Conservation (phyloP, 495 filamentous ascomycete genomes). For the Extremus antarcticus region DNA sequence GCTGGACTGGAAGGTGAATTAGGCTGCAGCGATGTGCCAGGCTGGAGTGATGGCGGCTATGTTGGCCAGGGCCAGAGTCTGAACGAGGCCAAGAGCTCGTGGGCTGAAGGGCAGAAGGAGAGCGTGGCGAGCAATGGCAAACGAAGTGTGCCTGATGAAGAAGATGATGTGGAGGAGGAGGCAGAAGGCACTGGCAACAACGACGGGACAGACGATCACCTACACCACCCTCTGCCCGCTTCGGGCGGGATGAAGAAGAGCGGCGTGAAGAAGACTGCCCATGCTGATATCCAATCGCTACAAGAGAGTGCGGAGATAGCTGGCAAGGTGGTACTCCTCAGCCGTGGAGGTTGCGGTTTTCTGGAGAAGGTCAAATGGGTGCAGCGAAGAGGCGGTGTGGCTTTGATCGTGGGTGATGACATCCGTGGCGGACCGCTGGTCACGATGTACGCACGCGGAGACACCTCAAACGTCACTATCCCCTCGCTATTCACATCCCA, state of each 20-base stretch:
- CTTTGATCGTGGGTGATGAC: conserved; percentile 90
- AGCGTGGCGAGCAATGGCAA: conserved; percentile 3
- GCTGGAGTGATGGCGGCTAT: conserved; percentile 56
- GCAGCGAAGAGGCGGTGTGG: conserved; percentile 76
- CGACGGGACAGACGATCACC: conserved; percentile 88
- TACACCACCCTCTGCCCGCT: conserved; percentile 56
- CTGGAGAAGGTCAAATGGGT: conserved; percentile 95
- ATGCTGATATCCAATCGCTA: conserved; percentile 89
- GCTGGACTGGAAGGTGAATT: conserved; percentile 64
- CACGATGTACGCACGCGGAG: conserved; percentile 92
- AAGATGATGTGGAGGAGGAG: conserved; percentile 3
- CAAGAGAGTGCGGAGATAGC: conserved; percentile 91
- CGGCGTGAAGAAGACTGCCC: conserved; percentile 39
- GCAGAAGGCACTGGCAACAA: conserved; percentile 25
- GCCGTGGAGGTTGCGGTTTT: conserved; percentile 90
- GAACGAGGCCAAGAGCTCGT: conserved; percentile 1
- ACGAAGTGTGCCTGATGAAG: background rate
- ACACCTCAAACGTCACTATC: conserved; percentile 89
- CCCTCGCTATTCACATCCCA: conserved; percentile 89
- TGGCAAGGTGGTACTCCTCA: conserved; percentile 82
- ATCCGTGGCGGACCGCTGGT: conserved; percentile 73
- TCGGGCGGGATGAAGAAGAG: conserved; percentile 35
- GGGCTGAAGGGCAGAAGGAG: background rate
- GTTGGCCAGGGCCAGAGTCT: conserved; percentile 5
- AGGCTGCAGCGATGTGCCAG: conserved; percentile 96